Base-by-base conservation (phyloP, 306 rosid genomes). In the Begonia fuchsioides region DNA sequence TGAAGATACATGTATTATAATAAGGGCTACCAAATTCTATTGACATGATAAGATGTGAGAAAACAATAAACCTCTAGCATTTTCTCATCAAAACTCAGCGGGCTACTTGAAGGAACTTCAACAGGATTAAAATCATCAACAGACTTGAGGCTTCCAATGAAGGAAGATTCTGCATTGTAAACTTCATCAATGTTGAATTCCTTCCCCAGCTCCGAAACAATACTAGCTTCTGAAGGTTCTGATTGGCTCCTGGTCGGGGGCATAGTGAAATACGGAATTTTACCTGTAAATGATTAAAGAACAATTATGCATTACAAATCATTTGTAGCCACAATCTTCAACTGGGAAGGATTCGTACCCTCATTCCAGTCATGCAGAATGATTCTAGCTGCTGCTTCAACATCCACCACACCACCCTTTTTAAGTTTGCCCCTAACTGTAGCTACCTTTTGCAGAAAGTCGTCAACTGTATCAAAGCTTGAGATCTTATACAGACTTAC, bases 311-410 rank as follows among this genome's bases (percentile, higher is more conserved):
- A 20, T 20, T 20, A 20, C 6, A 20, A 20, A 20, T 20, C 32
- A 20, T 20, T 20, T 20, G 32, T 7, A 20, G 32, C 32, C 32
- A 20, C 32, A 7, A 3, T 20, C 44, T 41, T 41, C 5, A 41
- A 41, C 44, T 3, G 13, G 1, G 11, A 41, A n/a, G 44, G 3
- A 41, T 13, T 41, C 61, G 41, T 75, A 92, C 99, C 99, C 63
- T 77, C 81, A 32, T 92, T 92, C 96, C 99, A 92, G 62, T 92
- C 99, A 50, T 75, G 96, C 62, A 92, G 88, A 61, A 92, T 56
- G 10, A 92, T 92, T 71, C 85, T 77, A 32, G 98, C 98, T n/a
- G 94, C 68, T 56, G 98, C 77, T 8, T 54, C 78, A 14, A 69
- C 50, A 62, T 92, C 98, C 56, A 80, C 72, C 47, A 85, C 19